Evolutionary conservation across 2,329 filamentous ascomycete species (phyloP), one percentile per base, ranked within the genome.

Genomic region (Botrytis squamosa): DNA sequence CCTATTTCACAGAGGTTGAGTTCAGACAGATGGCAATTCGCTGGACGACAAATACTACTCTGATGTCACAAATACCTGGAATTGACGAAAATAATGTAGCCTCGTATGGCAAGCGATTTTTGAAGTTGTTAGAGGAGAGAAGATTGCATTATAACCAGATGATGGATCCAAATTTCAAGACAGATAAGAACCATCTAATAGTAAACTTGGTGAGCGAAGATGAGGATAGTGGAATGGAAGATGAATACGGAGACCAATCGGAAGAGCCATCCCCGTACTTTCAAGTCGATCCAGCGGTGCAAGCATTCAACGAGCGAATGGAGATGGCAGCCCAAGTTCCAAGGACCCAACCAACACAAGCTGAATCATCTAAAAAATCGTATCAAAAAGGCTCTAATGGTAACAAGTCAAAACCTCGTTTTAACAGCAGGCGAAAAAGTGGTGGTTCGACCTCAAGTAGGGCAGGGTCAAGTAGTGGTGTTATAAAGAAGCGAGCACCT

Each of bases 1-100:
- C 86, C 4, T 84, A 91, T 0, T 96, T 96, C 80, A 90, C 89
- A 0, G 91, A 94, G 75, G 86, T 85, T 36, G 86, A 93, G 22
- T 86, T 94, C 69, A 88, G 90, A 52, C 88, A 91, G 77, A 95
- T 96, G 91, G 91, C 88, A 20, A 88, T 94, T 68, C 82, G 85
- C 49, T 92, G 92, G 85, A 92, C 92, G 0, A 85, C 84, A 12
- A 88, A 85, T 14, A 78, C 89, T 16, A 86, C 88, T 25, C 84
- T 89, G 73, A 92, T 96, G 89, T 83, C 83, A 46, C 81, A 82
- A 14, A 92, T 95, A 67, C 86, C 86, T 0, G 88, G 87, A 16
- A 91, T 95, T 74, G 86, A 91, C 71, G 76, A 80, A 1, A 88
- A 89, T 40, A 91, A 89, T 79, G 90, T 94, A 38, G 80, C 85